Base-by-base conservation (phyloP, 2,329 filamentous ascomycete genomes). In the Dothideomycetes sp. region DNA sequence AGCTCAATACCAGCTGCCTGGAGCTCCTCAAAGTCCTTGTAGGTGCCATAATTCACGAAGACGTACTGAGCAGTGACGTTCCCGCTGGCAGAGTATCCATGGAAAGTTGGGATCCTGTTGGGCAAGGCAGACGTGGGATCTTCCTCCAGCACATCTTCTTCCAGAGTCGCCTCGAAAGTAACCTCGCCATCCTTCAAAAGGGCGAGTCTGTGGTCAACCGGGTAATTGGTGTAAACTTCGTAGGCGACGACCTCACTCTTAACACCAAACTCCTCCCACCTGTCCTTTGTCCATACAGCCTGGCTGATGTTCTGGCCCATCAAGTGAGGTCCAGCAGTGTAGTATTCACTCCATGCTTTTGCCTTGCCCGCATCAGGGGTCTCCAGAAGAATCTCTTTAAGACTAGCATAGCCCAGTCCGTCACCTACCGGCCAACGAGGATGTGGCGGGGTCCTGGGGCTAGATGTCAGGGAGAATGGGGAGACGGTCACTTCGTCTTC, bases 31-130 rank as follows among this genome's bases (percentile, higher is more conserved):
- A 80, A 96, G 56, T 96, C 89, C 47, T 73, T 65, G 55, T 80
- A 93, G 1, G 84, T 91, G 38, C 88, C 89, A 53, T 91, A 94
- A 61, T 95, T 95, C 57, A 84, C 86, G 54, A 81, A 96, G 22
- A 94, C 84, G 48, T 84, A 91, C 11, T 77, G 75, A 3, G 77
- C 86, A 0, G 89, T 95, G 35, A 93, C 89, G 58, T 96, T 94
- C 19, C 89, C 89, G 44, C 72, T 88, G 4, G 87, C 87, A 3
- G 86, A 94, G 60, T 95, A 96, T 38, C 89, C 91, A 55, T 96
- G 89, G 65, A 96, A 96, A 15, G 32, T 33, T 15, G 45, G 51
- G 15, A 53, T 43, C 3, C 52, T 41, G 31, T 53, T 43, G 5
- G 45, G 36, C 18, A 47, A 45, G 5, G 47, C 45, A 14, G 79